Percentiles rank a stretch among this genome's conserved stretches.
phyloP scores from a whole-genome alignment of 2,329 filamentous ascomycete genomes.

The Tolypocladium tropicale region DNA sequence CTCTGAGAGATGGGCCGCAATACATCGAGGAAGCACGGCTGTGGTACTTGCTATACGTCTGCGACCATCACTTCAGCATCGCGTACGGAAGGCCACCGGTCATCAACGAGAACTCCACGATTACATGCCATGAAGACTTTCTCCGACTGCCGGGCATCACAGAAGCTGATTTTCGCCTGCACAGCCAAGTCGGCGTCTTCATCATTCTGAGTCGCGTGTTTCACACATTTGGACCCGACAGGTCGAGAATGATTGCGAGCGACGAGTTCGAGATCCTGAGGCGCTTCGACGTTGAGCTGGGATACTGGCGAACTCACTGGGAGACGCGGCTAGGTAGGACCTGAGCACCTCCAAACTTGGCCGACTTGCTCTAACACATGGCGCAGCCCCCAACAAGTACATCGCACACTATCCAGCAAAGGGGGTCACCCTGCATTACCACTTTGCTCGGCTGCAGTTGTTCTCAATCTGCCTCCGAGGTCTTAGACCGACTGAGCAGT shows the following conservation, averaged over 20 bases:
- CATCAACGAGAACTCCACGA: slow-evolving; percentile 45
- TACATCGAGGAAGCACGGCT: slow-evolving; percentile 46
- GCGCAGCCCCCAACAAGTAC: slow-evolving; percentile 30
- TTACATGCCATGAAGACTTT: slow-evolving; percentile 46
- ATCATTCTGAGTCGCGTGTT: slow-evolving; percentile 49
- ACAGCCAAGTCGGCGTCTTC: slow-evolving; percentile 50
- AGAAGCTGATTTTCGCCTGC: slow-evolving; percentile 42
- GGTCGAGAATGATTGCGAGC: slow-evolving; percentile 22
- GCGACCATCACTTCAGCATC: slow-evolving; percentile 57
- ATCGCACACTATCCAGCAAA: slow-evolving; percentile 38
- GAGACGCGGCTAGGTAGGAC: slow-evolving; percentile 18
- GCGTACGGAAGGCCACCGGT: slow-evolving; percentile 49
- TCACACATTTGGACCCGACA: slow-evolving; percentile 47
- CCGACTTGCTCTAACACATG: background rate
- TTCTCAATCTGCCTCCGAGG: slow-evolving; percentile 36
- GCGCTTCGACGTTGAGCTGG: slow-evolving; percentile 19
- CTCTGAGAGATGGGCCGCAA: slow-evolving; percentile 30
- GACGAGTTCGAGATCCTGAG: slow-evolving; percentile 21
- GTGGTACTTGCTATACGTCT: slow-evolving; percentile 55
- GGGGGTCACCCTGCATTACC: slow-evolving; percentile 36
- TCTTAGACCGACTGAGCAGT: slow-evolving; percentile 18
- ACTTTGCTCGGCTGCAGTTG: slow-evolving; percentile 39
- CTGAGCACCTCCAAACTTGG: background rate
- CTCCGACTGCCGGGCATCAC: slow-evolving; percentile 38
- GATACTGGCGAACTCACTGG: slow-evolving; percentile 26